These are phyloP conservation scores for Monosporascus sp. DNA, from an alignment of 2,329 filamentous ascomycete species.

Conservation along the genomic window DNA sequence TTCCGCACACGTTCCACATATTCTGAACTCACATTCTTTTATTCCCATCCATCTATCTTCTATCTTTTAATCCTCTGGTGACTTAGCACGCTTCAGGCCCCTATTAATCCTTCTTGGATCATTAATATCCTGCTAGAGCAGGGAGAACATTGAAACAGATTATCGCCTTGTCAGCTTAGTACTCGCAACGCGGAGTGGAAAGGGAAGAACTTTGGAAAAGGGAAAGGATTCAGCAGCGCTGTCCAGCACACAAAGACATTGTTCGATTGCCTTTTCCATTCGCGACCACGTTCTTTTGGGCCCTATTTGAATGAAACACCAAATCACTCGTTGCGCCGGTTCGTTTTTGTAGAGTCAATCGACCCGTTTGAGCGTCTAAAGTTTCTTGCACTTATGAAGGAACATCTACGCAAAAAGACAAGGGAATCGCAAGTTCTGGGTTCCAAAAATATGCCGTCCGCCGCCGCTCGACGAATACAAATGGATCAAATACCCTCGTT, in stretches of 20 bases:
- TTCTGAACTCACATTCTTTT: background rate
- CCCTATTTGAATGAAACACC: constrained; percentile 14
- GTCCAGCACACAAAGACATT: constrained; percentile 31
- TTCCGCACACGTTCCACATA: constrained; percentile 14
- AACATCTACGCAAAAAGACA: background rate
- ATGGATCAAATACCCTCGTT: constrained; percentile 71
- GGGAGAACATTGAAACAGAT: background rate
- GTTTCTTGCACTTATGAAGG: background rate
- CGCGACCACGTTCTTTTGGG: constrained; percentile 19
- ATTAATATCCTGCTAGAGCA: background rate
- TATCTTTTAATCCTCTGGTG: background rate
- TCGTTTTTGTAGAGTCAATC: constrained; percentile 1
- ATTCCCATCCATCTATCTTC: background rate
- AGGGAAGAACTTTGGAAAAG: constrained; percentile 20
- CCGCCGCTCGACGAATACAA: constrained; percentile 55
- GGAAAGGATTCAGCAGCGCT: constrained; percentile 48
- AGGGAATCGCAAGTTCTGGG: constrained; percentile 1
- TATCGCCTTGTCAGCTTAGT: background rate
- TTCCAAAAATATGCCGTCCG: constrained; percentile 52
- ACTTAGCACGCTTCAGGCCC: constrained; percentile 2
- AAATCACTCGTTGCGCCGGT: background rate
- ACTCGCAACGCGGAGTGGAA: constrained; percentile 12
- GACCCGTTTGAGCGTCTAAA: background rate
- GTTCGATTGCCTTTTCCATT: constrained; percentile 12
- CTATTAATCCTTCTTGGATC: constrained; percentile 8